These are phyloP conservation scores for Trypanosoma platydactyli DNA, from an alignment of 208 protist genomes.

Conservation along the genomic window DNA sequence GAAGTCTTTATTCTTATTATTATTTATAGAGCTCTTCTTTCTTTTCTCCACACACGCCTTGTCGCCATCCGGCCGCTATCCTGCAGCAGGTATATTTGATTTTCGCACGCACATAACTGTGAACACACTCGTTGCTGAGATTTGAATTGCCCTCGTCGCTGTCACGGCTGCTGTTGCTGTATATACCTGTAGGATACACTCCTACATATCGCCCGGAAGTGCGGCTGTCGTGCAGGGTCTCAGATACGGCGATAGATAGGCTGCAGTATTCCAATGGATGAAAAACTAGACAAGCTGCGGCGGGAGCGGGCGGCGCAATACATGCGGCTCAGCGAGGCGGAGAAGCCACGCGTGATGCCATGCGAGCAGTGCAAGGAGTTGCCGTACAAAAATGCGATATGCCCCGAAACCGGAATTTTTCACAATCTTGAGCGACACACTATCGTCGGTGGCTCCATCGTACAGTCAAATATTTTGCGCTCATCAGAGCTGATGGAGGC, in stretches of 20 bases:
- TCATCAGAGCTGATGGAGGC: conserved; percentile 68
- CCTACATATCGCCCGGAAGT: too few relatives aligned
- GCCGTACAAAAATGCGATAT: conserved; percentile 54
- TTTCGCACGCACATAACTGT: too few relatives aligned
- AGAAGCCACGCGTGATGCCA: conserved; percentile 43
- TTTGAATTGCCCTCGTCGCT: too few relatives aligned
- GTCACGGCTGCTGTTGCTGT: not conserved
- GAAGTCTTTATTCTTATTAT: not conserved
- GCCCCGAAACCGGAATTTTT: conserved; percentile 68
- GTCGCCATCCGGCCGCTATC: not conserved
- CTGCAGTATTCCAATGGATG: conserved; percentile 20
- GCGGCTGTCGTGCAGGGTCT: too few relatives aligned
- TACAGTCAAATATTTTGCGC: conserved; percentile 53
- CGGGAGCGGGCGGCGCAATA: conserved; percentile 39
- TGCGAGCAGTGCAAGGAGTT: conserved; percentile 64
- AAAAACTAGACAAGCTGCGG: conserved; percentile 33
- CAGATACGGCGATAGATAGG: too few relatives aligned
- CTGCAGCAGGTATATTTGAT: too few relatives aligned
- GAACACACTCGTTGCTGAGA: not conserved
- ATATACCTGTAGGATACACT: not conserved
- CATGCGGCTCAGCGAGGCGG: conserved; percentile 16
- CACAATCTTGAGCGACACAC: conserved; percentile 63
- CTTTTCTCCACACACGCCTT: not conserved
- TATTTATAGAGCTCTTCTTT: not conserved
- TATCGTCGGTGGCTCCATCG: conserved; percentile 64